Evolutionary conservation across 768 basidiomycete species (phyloP).

Genomic region (Lentinula sp.): DNA sequence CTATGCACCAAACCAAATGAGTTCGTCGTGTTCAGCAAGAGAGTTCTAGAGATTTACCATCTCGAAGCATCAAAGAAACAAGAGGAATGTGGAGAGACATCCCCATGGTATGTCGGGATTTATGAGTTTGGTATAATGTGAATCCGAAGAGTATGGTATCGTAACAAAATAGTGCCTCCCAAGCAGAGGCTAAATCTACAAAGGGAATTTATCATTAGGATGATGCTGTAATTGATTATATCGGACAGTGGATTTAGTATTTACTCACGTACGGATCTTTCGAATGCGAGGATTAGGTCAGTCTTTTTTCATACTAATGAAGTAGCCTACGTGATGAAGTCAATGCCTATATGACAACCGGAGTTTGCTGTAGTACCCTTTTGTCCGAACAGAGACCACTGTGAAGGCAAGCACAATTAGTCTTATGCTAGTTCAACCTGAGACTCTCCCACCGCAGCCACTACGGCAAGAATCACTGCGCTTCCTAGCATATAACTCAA

Average conservation of each 20-base stretch:
- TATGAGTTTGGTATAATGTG: constrained; percentile 41
- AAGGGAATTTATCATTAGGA: not conserved
- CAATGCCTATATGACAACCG: constrained; percentile 30
- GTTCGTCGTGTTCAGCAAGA: not conserved
- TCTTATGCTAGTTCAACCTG: not conserved
- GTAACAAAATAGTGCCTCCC: constrained; percentile 42
- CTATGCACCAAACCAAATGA: constrained; percentile 18
- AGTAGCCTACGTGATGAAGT: not conserved
- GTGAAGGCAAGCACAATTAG: not conserved
- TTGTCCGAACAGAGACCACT: constrained; percentile 42
- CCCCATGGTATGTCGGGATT: constrained; percentile 18
- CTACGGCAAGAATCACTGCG: constrained; percentile 20
- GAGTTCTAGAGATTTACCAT: constrained; percentile 30
- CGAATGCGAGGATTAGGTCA: not conserved
- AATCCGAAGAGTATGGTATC: constrained; percentile 42
- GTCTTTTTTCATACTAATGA: not conserved
- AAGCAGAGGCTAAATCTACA: constrained; percentile 1
- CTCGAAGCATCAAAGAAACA: constrained; percentile 36
- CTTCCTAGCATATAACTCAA: constrained; percentile 27
- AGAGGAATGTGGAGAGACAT: constrained; percentile 25
- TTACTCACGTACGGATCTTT: constrained; percentile 1
- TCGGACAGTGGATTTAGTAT: not conserved
- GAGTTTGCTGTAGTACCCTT: constrained; percentile 17
- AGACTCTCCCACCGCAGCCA: constrained; percentile 28
- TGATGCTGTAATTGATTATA: not conserved